A percentile compares a stretch with the other conserved stretches of the same genome.
phyloP scores from a whole-genome alignment of 352 stramenopile genomes.

The Pythium inflatum region DNA sequence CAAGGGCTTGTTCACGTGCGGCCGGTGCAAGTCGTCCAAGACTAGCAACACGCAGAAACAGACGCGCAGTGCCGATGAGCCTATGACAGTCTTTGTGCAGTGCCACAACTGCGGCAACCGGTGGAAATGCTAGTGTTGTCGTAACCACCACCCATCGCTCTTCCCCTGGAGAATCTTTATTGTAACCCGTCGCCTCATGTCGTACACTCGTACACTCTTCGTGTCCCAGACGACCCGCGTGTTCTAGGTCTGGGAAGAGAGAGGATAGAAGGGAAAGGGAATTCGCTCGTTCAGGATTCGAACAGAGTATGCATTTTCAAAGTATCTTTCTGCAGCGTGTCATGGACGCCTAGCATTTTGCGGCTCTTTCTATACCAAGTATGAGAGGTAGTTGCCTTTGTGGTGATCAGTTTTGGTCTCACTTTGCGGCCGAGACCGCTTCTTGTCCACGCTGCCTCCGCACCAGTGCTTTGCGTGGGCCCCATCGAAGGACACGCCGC shows the following conservation, averaged over 20 bases:
- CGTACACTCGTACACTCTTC: no score
- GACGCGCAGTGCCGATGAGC: constrained; percentile 97
- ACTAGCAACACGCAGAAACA: constrained; percentile 98
- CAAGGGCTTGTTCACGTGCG: constrained; percentile 90
- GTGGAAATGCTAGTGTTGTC: constrained; percentile 87
- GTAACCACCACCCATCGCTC: neutral
- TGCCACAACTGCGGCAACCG: constrained; percentile 97
- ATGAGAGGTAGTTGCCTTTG: no score
- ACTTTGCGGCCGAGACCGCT: constrained; percentile 5
- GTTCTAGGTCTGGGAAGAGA: constrained; percentile 28
- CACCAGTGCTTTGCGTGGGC: constrained; percentile 29
- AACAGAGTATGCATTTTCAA: no score
- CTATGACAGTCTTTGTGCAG: constrained; percentile 97
- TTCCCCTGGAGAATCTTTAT: no score
- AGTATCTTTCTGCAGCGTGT: no score
- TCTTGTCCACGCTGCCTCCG: constrained; percentile 12
- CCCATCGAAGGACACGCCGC: neutral
- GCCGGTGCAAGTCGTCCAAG: constrained; percentile 95
- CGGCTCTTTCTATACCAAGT: no score
- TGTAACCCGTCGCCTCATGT: constrained; percentile 17
- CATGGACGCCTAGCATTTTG: neutral
- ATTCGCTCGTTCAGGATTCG: neutral
- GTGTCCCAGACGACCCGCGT: constrained; percentile 1
- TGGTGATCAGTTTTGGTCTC: constrained; percentile 28
- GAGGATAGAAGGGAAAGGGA: neutral